Evolutionary conservation across 306 rosid genomes (phyloP).

Genomic region (Carpinus fangiana): DNA sequence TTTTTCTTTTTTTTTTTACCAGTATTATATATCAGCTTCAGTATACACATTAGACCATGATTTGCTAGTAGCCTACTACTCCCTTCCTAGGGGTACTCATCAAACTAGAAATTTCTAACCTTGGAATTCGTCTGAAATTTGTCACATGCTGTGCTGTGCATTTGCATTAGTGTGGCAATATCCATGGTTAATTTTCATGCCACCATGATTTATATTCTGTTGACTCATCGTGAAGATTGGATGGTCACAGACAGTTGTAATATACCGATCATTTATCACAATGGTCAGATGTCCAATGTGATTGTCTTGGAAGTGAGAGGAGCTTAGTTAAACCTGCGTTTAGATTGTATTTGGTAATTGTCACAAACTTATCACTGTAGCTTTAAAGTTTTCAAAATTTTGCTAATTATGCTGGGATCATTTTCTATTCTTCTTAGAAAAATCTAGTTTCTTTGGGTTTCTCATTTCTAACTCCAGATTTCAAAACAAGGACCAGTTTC

Average conservation of each 20-base stretch:
- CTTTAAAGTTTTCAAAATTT: conserved; percentile 1
- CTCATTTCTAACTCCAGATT: neutral
- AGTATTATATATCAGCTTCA: neutral
- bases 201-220: neutral
- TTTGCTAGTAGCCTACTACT: neutral
- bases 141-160: neutral
- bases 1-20: neutral
- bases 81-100: neutral
- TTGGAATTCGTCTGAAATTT: neutral
- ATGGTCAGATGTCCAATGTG: neutral
- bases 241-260: neutral
- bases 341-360: neutral
- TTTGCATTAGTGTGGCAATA: neutral
- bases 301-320: neutral
- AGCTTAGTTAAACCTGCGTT: neutral
- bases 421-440: neutral
- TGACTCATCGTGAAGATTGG: neutral
- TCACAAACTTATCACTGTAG: too few relatives aligned
- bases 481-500: neutral
- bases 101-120: neutral
- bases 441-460: neutral
- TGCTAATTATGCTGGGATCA: neutral
- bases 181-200: neutral
- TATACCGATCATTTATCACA: neutral
- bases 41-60: neutral